Evolutionary conservation across 352 stramenopile genomes (phyloP).

Genomic region (Globisporangium apiculatum): DNA sequence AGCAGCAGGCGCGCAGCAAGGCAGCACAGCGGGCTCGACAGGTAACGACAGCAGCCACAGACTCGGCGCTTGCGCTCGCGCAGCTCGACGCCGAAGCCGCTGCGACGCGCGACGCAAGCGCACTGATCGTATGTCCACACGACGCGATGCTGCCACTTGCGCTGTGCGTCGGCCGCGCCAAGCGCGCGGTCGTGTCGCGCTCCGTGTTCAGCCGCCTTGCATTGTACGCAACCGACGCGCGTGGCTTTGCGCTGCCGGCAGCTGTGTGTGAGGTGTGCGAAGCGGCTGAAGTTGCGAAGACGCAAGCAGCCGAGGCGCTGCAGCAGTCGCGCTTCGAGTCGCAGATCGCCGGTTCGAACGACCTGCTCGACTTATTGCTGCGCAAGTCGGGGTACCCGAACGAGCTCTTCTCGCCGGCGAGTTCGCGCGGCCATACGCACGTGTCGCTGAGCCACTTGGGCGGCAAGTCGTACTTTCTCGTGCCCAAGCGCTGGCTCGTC

Average conservation of each 20-base stretch:
- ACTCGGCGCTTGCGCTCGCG: neutral
- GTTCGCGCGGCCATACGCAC: slow-evolving; percentile 36
- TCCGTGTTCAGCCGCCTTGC: slow-evolving; percentile 38
- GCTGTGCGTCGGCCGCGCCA: slow-evolving; percentile 53
- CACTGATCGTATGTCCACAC: slow-evolving; percentile 66
- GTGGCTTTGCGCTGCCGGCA: slow-evolving; percentile 41
- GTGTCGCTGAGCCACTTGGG: slow-evolving; percentile 36
- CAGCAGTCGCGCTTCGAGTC: slow-evolving; percentile 57
- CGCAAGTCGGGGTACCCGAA: slow-evolving; percentile 77
- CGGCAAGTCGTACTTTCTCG: slow-evolving; percentile 70
- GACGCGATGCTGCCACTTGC: slow-evolving; percentile 38
- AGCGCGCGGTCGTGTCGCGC: slow-evolving; percentile 47
- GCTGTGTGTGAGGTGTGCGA: slow-evolving; percentile 56
- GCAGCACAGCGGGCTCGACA: neutral
- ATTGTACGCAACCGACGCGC: slow-evolving; percentile 49
- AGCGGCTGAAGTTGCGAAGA: slow-evolving; percentile 40
- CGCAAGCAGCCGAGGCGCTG: slow-evolving; percentile 42
- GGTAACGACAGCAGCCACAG: no score
- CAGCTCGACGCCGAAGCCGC: slow-evolving; percentile 19
- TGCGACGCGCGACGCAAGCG: slow-evolving; percentile 27
- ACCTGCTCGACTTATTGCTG: slow-evolving; percentile 61
- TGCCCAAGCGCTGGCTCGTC: slow-evolving; percentile 81
- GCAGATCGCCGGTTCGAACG: slow-evolving; percentile 54
- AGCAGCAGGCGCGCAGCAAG: slow-evolving; percentile 3
- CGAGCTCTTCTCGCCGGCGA: slow-evolving; percentile 64